Conservation (phyloP, 2,329 filamentous ascomycete species). For the Paramyrothecium roridum region DNA sequence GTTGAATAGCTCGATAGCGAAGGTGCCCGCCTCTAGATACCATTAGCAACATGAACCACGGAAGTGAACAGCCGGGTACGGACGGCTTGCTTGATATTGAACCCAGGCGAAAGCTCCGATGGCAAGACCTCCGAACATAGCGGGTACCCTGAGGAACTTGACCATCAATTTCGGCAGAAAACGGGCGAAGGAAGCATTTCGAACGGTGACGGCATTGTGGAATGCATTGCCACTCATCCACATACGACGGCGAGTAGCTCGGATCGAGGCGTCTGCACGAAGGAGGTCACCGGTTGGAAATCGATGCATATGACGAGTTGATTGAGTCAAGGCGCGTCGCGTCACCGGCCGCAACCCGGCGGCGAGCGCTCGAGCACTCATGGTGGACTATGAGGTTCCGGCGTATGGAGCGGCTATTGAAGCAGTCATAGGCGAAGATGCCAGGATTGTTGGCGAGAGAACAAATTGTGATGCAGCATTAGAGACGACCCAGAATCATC, state of each 20-base stretch:
- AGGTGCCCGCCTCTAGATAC: constrained; percentile 43
- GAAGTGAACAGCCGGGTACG: constrained; percentile 28
- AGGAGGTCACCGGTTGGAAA: constrained; percentile 67
- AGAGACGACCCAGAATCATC: background rate
- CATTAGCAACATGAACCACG: constrained; percentile 16
- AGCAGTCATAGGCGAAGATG: constrained; percentile 3
- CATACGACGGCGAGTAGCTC: constrained; percentile 59
- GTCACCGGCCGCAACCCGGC: constrained; percentile 66
- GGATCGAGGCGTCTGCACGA: constrained; percentile 60
- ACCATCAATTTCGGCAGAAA: constrained; percentile 82
- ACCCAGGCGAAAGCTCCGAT: constrained; percentile 87
- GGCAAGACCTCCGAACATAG: constrained; percentile 85
- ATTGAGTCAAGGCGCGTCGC: constrained; percentile 54
- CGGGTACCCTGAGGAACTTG: constrained; percentile 84
- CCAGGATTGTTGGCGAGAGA: constrained; percentile 10
- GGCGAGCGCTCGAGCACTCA: constrained; percentile 51
- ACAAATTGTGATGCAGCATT: background rate
- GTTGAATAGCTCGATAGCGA: constrained; percentile 63
- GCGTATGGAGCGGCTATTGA: constrained; percentile 6
- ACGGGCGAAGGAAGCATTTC: constrained; percentile 62
- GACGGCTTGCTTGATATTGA: constrained; percentile 91
- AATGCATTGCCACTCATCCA: constrained; percentile 83
- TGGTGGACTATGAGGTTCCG: constrained; percentile 15
- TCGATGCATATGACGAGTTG: constrained; percentile 63
- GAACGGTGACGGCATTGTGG: constrained; percentile 69